phyloP scores from a whole-genome alignment of 2,329 filamentous ascomycete species.

The Plectosphaerella cucumerina region DNA sequence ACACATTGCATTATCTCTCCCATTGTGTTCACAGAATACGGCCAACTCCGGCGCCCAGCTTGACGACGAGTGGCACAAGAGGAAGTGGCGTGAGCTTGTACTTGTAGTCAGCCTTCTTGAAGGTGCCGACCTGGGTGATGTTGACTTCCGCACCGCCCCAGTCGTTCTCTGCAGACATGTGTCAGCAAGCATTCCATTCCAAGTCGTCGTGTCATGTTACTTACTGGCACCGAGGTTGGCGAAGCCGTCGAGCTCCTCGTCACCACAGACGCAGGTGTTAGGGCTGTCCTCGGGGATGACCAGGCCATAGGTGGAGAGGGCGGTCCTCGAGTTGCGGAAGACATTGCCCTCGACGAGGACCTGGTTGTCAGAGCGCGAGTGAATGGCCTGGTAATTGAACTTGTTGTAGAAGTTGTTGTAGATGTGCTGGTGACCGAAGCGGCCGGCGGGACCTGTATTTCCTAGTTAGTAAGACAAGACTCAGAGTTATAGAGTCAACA shows the following conservation, averaged over 20 bases:
- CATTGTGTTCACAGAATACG: slow-evolving; percentile 22
- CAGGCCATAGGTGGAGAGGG: slow-evolving; percentile 48
- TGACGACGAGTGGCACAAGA: slow-evolving; percentile 35
- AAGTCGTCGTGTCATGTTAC: slow-evolving; percentile 22
- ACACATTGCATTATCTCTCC: too few species aligned
- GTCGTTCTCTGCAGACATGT: slow-evolving; percentile 30
- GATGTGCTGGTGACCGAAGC: slow-evolving; percentile 44
- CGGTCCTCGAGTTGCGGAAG: slow-evolving; percentile 41
- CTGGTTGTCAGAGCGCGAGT: slow-evolving; percentile 44
- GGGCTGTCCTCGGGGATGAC: slow-evolving; percentile 52
- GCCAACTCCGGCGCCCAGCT: slow-evolving; percentile 40
- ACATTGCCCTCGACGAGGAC: slow-evolving; percentile 45
- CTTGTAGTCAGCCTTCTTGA: slow-evolving; percentile 42
- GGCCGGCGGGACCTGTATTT: slow-evolving; percentile 41
- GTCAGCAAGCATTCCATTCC: slow-evolving; percentile 9
- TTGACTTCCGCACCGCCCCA: slow-evolving; percentile 44
- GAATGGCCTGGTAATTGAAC: slow-evolving; percentile 42
- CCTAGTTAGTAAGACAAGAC: too few species aligned
- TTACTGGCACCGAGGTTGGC: slow-evolving; percentile 48
- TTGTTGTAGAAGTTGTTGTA: slow-evolving; percentile 46
- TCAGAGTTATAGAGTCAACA: too few species aligned
- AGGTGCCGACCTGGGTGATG: slow-evolving; percentile 46
- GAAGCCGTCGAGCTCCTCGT: slow-evolving; percentile 50
- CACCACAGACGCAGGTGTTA: slow-evolving; percentile 48
- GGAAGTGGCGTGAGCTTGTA: slow-evolving; percentile 42